Evolutionary conservation across 1,139 yeast species (phyloP).

Genomic region (Scheffersomyces titani): DNA sequence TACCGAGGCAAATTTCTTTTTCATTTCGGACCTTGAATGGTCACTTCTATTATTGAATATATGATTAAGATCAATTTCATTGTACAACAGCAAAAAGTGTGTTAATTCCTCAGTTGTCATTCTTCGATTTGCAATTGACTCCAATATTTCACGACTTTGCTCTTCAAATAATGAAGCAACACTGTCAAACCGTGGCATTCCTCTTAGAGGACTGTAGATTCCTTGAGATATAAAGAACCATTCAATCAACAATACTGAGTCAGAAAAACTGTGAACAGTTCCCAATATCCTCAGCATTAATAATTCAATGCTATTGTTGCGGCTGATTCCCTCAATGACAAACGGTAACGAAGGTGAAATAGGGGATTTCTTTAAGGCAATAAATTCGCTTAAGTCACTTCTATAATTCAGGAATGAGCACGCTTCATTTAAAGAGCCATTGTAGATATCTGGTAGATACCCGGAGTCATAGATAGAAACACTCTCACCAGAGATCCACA

Average conservation of each 20-base stretch:
- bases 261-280: background rate
- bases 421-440: constrained; percentile 11
- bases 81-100: background rate
- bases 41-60: background rate
- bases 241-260: background rate
- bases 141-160: background rate
- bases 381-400: constrained; percentile 10
- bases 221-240: background rate
- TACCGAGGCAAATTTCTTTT: background rate
- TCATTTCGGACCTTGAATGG: background rate
- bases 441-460: constrained; percentile 3
- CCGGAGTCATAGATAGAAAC: constrained; percentile 1
- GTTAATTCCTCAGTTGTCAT: background rate
- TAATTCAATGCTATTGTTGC: constrained; percentile 5
- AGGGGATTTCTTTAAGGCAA: constrained; percentile 3
- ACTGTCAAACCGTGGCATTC: background rate
- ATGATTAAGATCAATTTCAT: background rate
- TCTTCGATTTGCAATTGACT: background rate
- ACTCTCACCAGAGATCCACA: constrained; percentile 43
- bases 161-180: background rate
- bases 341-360: background rate
- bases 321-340: constrained; percentile 5
- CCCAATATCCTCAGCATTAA: constrained; percentile 8
- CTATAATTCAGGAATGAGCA: constrained; percentile 5
- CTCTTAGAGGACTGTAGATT: background rate